A percentile compares a stretch with the other conserved stretches of the same genome.
phyloP scores from a whole-genome alignment of 257 asterid genomes.

The Forsythia viridissima region DNA sequence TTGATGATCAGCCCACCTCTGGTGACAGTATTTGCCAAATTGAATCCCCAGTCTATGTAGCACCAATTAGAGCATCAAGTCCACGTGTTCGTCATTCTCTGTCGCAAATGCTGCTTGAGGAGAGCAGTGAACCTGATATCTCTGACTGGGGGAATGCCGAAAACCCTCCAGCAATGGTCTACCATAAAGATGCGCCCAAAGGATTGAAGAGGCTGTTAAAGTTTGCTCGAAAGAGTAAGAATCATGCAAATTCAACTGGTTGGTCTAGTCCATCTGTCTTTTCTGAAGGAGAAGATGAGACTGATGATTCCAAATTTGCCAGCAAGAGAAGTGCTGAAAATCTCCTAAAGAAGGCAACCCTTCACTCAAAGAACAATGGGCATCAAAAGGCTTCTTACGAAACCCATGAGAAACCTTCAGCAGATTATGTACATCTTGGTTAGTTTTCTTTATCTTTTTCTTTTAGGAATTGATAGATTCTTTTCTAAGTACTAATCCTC shows the following conservation, averaged over 20 bases:
- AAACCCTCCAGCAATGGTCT: conserved; percentile 74
- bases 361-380: conserved; percentile 56
- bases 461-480: background rate
- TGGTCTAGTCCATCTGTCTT: conserved; percentile 77
- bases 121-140: conserved; percentile 80
- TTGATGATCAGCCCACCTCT: conserved; percentile 50
- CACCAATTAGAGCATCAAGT: conserved; percentile 56
- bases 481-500: background rate
- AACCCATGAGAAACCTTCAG: conserved; percentile 31
- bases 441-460: conserved; percentile 12
- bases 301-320: conserved; percentile 63
- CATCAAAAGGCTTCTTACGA: conserved; percentile 40
- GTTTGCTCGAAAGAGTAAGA: conserved; percentile 91
- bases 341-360: conserved; percentile 77
- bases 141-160: conserved; percentile 95
- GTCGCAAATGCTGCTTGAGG: conserved; percentile 97
- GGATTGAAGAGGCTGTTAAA: conserved; percentile 94
- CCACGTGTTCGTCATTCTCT: conserved; percentile 95
- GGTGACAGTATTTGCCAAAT: conserved; percentile 37
- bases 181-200: conserved; percentile 85
- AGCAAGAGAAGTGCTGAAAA: conserved; percentile 63
- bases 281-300: conserved; percentile 96
- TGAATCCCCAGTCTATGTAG: conserved; percentile 41
- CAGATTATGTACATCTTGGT: conserved; percentile 56
- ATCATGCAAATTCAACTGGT: conserved; percentile 66